phyloP scores from a whole-genome alignment of 73 alveolate genomes.

The Tetrahymena borealis region DNA sequence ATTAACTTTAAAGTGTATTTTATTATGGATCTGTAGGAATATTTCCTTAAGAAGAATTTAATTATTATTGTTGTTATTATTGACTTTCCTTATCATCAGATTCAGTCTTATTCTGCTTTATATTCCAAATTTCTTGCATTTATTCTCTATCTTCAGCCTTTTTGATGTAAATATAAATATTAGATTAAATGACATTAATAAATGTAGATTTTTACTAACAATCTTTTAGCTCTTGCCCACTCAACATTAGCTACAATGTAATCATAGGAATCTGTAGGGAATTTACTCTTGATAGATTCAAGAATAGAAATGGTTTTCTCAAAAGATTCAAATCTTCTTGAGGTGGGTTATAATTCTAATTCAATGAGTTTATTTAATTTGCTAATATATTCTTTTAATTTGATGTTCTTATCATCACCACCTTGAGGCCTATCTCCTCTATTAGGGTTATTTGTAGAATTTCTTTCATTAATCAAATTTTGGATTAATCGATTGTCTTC shows the following conservation, averaged over 20 bases:
- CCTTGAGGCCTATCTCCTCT: neutral
- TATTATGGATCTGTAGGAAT: neutral
- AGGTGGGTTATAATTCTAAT: slow-evolving; percentile 24
- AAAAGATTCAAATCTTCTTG: slow-evolving; percentile 36
- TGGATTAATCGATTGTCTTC: neutral
- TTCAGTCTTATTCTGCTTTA: neutral
- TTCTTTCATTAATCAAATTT: neutral
- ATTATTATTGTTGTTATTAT: neutral
- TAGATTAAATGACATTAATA: neutral
- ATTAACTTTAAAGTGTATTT: neutral
- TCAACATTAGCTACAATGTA: slow-evolving; percentile 33
- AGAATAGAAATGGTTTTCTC: slow-evolving; percentile 24
- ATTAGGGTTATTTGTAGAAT: neutral
- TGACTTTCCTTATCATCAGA: neutral
- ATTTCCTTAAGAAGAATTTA: neutral
- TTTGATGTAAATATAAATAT: neutral
- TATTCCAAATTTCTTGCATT: neutral
- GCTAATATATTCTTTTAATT: neutral
- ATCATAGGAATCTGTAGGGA: slow-evolving; percentile 31
- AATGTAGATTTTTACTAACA: neutral
- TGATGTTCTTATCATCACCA: neutral
- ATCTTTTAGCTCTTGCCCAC: slow-evolving; percentile 35
- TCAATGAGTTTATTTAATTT: slow-evolving; percentile 7
- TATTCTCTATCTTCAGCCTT: neutral
- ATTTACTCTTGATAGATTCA: slow-evolving; percentile 1